A percentile compares a stretch with the other conserved stretches of the same genome.
Evolutionary conservation across 2,329 filamentous ascomycete species (phyloP).

Genomic region (Fusarium piperis): DNA sequence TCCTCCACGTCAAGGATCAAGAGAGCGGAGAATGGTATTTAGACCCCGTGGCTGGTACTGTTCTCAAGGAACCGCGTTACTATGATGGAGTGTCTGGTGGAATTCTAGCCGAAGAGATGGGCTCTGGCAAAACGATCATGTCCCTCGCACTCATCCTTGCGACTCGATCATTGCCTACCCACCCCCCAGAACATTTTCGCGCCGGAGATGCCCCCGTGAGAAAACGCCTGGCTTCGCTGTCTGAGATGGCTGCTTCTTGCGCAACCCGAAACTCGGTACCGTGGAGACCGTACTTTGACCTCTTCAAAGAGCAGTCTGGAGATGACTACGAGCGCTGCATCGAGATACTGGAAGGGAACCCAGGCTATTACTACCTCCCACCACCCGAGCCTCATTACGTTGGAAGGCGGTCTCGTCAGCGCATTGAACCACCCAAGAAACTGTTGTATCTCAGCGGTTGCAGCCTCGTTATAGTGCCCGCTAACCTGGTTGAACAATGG

Average conservation of each 20-base stretch:
- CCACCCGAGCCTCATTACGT: constrained; percentile 49
- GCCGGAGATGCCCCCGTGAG: constrained; percentile 49
- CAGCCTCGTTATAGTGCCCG: constrained; percentile 82
- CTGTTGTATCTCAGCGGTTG: constrained; percentile 72
- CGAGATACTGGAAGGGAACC: constrained; percentile 65
- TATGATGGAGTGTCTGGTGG: constrained; percentile 83
- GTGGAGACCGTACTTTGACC: constrained; percentile 73
- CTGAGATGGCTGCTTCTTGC: constrained; percentile 79
- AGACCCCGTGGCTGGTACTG: constrained; percentile 69
- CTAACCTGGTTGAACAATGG: constrained; percentile 89
- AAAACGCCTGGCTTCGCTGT: constrained; percentile 67
- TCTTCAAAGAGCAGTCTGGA: constrained; percentile 54
- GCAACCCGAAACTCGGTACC: constrained; percentile 74
- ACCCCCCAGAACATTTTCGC: constrained; percentile 70
- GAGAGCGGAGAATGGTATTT: constrained; percentile 73
- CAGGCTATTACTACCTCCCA: constrained; percentile 67
- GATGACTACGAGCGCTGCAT: constrained; percentile 65
- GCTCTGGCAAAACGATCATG: constrained; percentile 87
- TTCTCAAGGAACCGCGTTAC: constrained; percentile 72
- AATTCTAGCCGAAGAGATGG: constrained; percentile 84
- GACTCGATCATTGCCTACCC: constrained; percentile 74
- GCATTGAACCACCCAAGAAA: constrained; percentile 47
- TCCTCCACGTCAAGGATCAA: constrained; percentile 69
- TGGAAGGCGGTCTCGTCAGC: constrained; percentile 24
- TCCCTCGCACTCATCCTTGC: constrained; percentile 81